Conservation (phyloP, 2,329 filamentous ascomycete genomes). For the Aspergillus proliferans region DNA sequence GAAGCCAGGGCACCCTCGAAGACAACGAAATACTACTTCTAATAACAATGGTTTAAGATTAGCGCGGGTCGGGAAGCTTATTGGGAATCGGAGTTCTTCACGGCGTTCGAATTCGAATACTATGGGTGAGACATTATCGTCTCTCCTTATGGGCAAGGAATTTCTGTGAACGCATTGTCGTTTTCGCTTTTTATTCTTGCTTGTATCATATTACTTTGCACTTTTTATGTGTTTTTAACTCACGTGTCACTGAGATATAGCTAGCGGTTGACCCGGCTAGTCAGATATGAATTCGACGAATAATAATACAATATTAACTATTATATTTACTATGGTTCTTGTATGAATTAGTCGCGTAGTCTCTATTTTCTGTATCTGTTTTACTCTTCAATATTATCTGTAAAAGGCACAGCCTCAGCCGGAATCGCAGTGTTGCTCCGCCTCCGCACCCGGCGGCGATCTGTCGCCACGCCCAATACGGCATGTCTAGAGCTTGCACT, state of each 20-base stretch:
- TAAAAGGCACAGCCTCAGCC: background rate
- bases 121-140: constrained; percentile 22
- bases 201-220: background rate
- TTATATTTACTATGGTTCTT: too few species aligned
- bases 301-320: background rate
- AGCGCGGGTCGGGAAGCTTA: constrained; percentile 27
- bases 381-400: background rate
- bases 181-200: constrained; percentile 17
- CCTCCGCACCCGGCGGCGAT: background rate
- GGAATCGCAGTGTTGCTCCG: background rate
- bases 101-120: constrained; percentile 26
- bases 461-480: background rate
- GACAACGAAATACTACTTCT: constrained; percentile 6
- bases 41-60: constrained; percentile 19
- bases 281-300: background rate
- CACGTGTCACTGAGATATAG: background rate
- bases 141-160: constrained; percentile 27
- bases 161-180: constrained; percentile 12
- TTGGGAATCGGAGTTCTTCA: constrained; percentile 35
- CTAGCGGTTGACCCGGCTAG: background rate
- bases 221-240: background rate
- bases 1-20: constrained; percentile 28
- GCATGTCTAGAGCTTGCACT: constrained; percentile 1
- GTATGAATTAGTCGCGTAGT: too few species aligned
- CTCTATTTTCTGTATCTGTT: background rate